Evolutionary conservation across 1,284 basidiomycete species (phyloP), one percentile per base, ranked within the genome.

Genomic region (Dichomitus squalens): DNA sequence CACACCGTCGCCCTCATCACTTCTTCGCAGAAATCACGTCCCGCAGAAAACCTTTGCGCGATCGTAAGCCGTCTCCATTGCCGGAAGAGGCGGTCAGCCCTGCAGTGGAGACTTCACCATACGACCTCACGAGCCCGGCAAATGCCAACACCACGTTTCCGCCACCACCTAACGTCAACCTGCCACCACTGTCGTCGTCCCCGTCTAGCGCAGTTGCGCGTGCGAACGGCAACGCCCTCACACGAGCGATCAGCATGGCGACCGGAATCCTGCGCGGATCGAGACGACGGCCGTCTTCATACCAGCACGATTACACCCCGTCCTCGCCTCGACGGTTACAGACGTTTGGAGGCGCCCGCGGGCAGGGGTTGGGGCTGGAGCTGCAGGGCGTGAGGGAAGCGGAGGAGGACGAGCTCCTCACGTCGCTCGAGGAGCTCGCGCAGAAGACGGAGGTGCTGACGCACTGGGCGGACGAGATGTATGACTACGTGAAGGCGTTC

Each of bases 381-480:
- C 50, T 68, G 14, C 66, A 70, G 33, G 64, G 70, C 9, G 74
- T 77, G 55, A 72, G 82, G n/a, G 91, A 96, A 66, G 88, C 92
- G 0, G 77, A 89, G 50, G 95, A 98, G 65, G 91, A 93, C 57
- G 85, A 85, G 56, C 74, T 98, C 7, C 76, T 98, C 9, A 83
- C 79, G 2, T 73, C 75, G 20, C 77, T 98, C 38, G 95, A 98
- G 70, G 92, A 96, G 62, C 75, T 95, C 0, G 96, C 95, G 9
- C 94, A 97, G 79, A 98, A 98, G 81, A 95, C 96, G 23, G 91
- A 93, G 61, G 94, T 96, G 35, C 76, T 98, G 53, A 91, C 91
- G 52, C 90, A 93, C 63, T 96, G 96, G 83, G 96, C 93, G 34
- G 96, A 98, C 73, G 86, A 90, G 71, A 93, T 95, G 83, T 90